Base-by-base conservation (phyloP, 495 filamentous ascomycete genomes). In the Physcia stellaris region DNA sequence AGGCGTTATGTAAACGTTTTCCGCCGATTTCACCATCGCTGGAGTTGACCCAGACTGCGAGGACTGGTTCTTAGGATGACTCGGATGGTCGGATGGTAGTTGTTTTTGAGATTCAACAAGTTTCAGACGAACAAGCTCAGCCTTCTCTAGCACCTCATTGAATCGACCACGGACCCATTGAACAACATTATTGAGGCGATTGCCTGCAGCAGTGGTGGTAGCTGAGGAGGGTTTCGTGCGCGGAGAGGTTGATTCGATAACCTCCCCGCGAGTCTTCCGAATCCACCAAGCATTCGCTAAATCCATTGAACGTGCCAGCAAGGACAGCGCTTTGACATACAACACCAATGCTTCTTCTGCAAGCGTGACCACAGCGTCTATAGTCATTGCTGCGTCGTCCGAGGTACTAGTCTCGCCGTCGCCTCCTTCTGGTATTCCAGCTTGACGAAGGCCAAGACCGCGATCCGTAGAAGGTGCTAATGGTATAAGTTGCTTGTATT, bases 91-190 rank as follows among this genome's bases (percentile, higher is more conserved):
- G 17, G 70, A 60, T 3, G 90, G 87, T 23, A 98, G 67, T 48
- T 74, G 73, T 52, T 77, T 81, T 51, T 98, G 90, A 2, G 83
- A 80, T 33, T 94, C 83, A 17, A 88, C 64, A 36, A 98, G 69
- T 50, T 85, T 94, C 4, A 87, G 63, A 36, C 82, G 77, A 7
- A 94, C 87, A 42, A 93, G 71, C 46, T 96, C 88, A 1, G 86
- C 83, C 60, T 98, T 98, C 53, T 94, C 86, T 19, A 95, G 59
- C 16, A 90, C 87, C 49, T 98, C 90, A 48, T 98, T 98, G 66
- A 96, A 98, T 2, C 88, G 81, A 40, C 63, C 70, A 18, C 90
- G 80, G 17, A 93, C 78, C 92, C 92, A 96, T 57, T 95, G 87
- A 0, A 98, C 90, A 16, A 85, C 78, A 40, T 76, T 79, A 54